Conservation (phyloP, 2,329 filamentous ascomycete genomes). For the Fusarium sp. region DNA sequence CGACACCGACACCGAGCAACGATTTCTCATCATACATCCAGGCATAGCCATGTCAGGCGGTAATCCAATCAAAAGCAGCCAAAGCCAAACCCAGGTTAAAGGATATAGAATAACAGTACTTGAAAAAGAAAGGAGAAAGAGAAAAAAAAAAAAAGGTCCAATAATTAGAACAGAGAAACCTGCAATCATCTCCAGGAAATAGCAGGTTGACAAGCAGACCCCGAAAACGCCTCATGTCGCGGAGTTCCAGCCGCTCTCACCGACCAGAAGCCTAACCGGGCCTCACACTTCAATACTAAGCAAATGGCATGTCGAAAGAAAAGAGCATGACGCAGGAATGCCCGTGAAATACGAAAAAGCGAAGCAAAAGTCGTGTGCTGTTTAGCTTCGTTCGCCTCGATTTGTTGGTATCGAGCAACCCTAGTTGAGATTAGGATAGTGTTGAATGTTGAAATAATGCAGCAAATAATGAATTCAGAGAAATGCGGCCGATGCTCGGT, state of each 20-base stretch:
- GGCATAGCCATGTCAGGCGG: slow-evolving; percentile 11
- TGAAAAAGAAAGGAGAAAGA: neutral
- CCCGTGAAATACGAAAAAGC: slow-evolving; percentile 18
- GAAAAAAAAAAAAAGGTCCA: neutral
- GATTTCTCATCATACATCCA: slow-evolving; percentile 15
- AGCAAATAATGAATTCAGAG: slow-evolving; percentile 12
- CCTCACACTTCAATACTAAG: slow-evolving; percentile 41
- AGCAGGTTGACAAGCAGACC: slow-evolving; percentile 22
- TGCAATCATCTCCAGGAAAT: slow-evolving; percentile 8
- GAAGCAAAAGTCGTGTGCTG: slow-evolving; percentile 17
- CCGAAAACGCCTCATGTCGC: slow-evolving; percentile 40
- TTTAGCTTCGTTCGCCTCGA: neutral
- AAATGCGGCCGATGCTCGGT: neutral
- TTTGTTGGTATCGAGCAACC: slow-evolving; percentile 4
- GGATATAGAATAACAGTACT: slow-evolving; percentile 18
- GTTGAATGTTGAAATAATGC: slow-evolving; percentile 32
- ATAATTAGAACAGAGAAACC: slow-evolving; percentile 7
- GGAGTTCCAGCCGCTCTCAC: slow-evolving; percentile 52
- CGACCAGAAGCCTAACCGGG: slow-evolving; percentile 47
- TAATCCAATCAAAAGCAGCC: slow-evolving; percentile 19
- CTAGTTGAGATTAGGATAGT: slow-evolving; percentile 20
- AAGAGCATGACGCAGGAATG: slow-evolving; percentile 4
- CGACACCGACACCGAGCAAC: neutral
- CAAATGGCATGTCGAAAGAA: slow-evolving; percentile 18
- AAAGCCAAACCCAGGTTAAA: neutral